Conservation (phyloP, 257 asterid species). For the Mentha longifolia region DNA sequence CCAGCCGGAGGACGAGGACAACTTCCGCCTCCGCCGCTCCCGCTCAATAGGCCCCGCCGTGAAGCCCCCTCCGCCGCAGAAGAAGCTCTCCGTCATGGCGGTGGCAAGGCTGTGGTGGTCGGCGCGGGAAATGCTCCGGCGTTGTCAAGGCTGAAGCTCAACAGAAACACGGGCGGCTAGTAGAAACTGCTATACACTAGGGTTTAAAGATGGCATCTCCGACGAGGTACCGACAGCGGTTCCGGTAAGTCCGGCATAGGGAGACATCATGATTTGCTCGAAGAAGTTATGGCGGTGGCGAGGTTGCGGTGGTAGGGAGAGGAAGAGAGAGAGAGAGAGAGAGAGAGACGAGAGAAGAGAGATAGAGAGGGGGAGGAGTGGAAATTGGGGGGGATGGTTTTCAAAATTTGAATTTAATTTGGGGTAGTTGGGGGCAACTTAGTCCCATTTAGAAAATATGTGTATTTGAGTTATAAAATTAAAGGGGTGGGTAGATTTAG, state of each 20-base stretch:
- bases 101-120: conserved; percentile 56
- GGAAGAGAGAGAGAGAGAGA: no score
- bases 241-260: conserved; percentile 59
- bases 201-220: no score
- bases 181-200: conserved; percentile 54
- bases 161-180: conserved; percentile 62
- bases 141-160: conserved; percentile 70
- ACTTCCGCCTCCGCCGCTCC: conserved; percentile 44
- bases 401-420: no score
- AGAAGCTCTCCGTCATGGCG: conserved; percentile 48
- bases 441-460: no score
- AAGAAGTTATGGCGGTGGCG: conserved; percentile 71
- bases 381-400: no score
- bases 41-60: conserved; percentile 31
- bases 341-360: no score
- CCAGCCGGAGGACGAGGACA: conserved; percentile 29
- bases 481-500: no score
- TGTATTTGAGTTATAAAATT: no score
- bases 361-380: no score
- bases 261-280: conserved; percentile 83
- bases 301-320: no score
- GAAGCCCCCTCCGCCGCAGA: conserved; percentile 38
- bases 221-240: conserved; percentile 52
- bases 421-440: no score
- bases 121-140: conserved; percentile 58